Evolutionary conservation across 495 filamentous ascomycete species (phyloP), one percentile per base, ranked within the genome.

Genomic region (Hypoxylon lienhwacheense): DNA sequence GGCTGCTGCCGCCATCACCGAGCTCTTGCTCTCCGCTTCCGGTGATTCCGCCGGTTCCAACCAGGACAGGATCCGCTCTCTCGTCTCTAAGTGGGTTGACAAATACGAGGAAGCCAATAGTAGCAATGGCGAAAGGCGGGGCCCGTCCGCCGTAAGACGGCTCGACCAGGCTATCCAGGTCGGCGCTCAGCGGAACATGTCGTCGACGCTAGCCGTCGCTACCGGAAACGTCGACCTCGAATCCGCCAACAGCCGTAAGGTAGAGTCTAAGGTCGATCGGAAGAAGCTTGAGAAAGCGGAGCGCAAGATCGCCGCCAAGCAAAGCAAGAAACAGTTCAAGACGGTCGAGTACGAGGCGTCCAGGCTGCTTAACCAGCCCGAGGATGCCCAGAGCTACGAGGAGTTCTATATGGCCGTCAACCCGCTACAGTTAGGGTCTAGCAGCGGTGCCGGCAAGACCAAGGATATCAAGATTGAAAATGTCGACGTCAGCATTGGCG

Each of bases 331-430:
- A 76, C 80, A 84, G 29, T 95, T 95, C 84, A 97, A 97, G 80
- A 96, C 85, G 36, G 93, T 99, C 47, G 86, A 93, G 67, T 99
- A 99, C 67, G 95, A 99, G 72, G 88, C 95, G 12, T 99, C 93
- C 4, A 83, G 85, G 56, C 77, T 99, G 53, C 79, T 99, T 59
- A 86, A 91, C 70, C 82, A 89, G 68, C 78, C 88, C 3, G 84
- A 88, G 55, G 82, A 88, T 56, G 75, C 91, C n/a, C 85, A 96
- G 80, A 89, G 89, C 3, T 99, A 99, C 70, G 93, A 99, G 69
- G 95, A 99, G 66, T 97, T 99, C 75, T 99, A 91, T 78, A 97
- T 99, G 93, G 83, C 87, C 31, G 93, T 99, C 75, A 99, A 99
- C 69, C 93, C 93, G 31, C 77, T 99, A 32, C 93, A 96, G 63